Evolutionary conservation across 2,329 filamentous ascomycete genomes (phyloP), one percentile per base, ranked within the genome.

Genomic region (Sporothrix inflata): DNA sequence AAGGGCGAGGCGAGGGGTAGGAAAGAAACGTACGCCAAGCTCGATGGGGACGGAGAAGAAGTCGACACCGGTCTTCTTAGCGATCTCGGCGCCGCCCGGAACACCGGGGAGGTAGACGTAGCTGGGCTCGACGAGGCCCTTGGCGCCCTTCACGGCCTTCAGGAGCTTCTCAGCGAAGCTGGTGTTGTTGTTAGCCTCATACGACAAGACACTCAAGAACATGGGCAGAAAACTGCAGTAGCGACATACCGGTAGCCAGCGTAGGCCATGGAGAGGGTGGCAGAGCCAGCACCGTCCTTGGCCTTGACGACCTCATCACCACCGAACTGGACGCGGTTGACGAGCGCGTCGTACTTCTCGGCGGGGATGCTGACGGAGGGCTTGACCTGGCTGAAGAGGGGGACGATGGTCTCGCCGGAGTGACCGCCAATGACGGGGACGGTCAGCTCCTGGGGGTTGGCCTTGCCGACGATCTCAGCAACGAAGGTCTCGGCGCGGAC

Each of bases 401-500:
- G 96, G 72, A 99, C 94, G 80, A 99, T 99, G 79, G 96, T 99
- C 87, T 95, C 94, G 80, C 96, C 96, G 74, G 94, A 98, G 90
- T 99, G 96, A 75, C 96, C 96, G 80, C 96, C 96, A 80, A 99
- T 90, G 79, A 99, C 96, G 77, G 95, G 94, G 76, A 99, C 92
- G 77, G 86, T 93, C 77, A 94, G 88, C 82, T 94, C 92, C 79
- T 91, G 88, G 73, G 94, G 93, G 82, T 95, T 90, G 81, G 91
- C 89, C 85, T 92, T 90, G 84, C 94, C 94, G 74, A 88, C 88
- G 79, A 97, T 91, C 80, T 93, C 90, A 78, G 94, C 92, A 74
- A 97, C 93, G 82, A 99, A 99, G 76, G 94, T 98, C 88, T 98
- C 94, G 77, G 96, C 94, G 82, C 96, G 95, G 81, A 99, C 96